phyloP scores from a whole-genome alignment of 2,329 filamentous ascomycete genomes.

The Dactylellina leptospora region DNA sequence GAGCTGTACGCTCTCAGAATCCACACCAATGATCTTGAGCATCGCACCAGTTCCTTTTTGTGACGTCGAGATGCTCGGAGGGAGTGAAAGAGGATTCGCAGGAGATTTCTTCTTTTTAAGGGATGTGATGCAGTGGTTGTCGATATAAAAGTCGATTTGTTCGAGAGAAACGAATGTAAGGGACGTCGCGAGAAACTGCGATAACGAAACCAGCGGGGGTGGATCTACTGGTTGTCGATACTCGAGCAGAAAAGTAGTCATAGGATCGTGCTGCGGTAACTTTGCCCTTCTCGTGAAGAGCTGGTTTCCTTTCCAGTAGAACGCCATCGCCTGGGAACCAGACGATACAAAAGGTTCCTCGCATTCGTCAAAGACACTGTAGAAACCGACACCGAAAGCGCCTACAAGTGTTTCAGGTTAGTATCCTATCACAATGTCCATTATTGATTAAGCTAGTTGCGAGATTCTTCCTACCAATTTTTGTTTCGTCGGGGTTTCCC shows the following conservation, averaged over 20 bases:
- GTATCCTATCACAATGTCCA: not conserved
- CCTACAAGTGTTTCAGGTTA: constrained; percentile 59
- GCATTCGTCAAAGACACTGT: constrained; percentile 97
- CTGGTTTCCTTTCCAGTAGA: constrained; percentile 99
- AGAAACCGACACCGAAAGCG: constrained; percentile 97
- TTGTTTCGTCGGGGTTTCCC: constrained; percentile 97
- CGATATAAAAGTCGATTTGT: constrained; percentile 86
- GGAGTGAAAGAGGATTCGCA: constrained; percentile 75
- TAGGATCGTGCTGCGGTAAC: constrained; percentile 73
- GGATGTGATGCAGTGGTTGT: constrained; percentile 81
- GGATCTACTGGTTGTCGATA: constrained; percentile 80
- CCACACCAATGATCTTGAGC: constrained; percentile 84
- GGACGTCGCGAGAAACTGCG: constrained; percentile 92
- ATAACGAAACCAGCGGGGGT: constrained; percentile 83
- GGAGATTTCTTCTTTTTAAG: constrained; percentile 87
- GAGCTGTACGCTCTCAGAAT: constrained; percentile 87
- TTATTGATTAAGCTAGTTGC: not conserved
- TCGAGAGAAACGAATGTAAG: constrained; percentile 93
- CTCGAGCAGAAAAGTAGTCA: constrained; percentile 93
- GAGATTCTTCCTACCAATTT: constrained; percentile 78
- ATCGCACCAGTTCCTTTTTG: constrained; percentile 65
- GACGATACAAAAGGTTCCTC: constrained; percentile 97
- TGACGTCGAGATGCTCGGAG: constrained; percentile 59
- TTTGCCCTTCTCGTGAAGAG: constrained; percentile 82
- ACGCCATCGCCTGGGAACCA: constrained; percentile 91